Base-by-base conservation (phyloP, 2,329 filamentous ascomycete species). In the Diaporthe destruens region DNA sequence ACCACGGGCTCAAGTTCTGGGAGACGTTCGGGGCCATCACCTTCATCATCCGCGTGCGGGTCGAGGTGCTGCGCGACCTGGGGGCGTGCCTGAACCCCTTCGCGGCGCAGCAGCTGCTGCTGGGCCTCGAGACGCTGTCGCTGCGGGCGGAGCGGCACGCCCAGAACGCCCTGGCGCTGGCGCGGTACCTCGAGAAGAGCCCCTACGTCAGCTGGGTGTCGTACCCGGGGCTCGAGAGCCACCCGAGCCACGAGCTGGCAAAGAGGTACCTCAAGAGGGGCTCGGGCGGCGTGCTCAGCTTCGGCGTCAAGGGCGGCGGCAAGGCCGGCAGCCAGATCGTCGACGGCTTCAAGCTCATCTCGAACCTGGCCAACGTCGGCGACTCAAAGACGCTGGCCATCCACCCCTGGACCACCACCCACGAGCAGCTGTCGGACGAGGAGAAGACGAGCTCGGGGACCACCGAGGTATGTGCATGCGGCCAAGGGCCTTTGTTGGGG, bases 351-450 rank as follows among this genome's bases (percentile, higher is more conserved):
- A 96, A 97, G 88, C 85, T 99, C 77, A 94, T 98, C 78, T 97
- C 94, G 23, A 98, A 98, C 84, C 86, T 98, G 77, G 96, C 96
- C 72, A 99, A 99, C 81, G 95, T 98, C 36, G 96, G 96, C 72
- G 96, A 98, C 82, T 94, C 93, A 63, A 98, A 98, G 89, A 97
- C 95, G 8, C 86, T 98, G 75, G 95, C 95, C 32, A 97, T 98
- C 77, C 95, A 98, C 83, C 96, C 96, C 29, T 98, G 95, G 94
- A 93, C 92, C 7, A 98, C 96, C 3, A 98, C 96, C 2, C 96
- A 98, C 82, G 93, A 97, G 86, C 96, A 98, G 85, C 87, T 98
- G 72, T 91, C 87, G 32, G 93, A 96, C 39, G 88, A 95, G 80
- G 96, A 98, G 87, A 94, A 91, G 84, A 81, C 88, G 67, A 91